phyloP scores from a whole-genome alignment of 2,329 filamentous ascomycete genomes.

The Xylariales sp. region DNA sequence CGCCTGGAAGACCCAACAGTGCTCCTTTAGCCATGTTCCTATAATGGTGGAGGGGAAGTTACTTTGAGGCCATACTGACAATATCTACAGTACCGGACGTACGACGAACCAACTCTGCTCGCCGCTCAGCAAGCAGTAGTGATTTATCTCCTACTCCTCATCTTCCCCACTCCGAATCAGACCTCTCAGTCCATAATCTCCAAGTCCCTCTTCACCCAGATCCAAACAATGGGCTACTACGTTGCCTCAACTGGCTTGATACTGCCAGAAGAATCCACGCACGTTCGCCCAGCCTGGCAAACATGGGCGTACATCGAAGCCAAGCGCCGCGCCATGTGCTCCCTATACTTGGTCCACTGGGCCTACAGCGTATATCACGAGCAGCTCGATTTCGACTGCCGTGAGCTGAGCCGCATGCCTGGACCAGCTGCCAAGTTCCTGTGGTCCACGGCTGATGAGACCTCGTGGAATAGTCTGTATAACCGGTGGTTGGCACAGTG shows the following conservation, averaged over 20 bases:
- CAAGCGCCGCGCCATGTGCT: slow-evolving; percentile 42
- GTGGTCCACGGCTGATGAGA: slow-evolving; percentile 29
- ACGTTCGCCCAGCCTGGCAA: slow-evolving; percentile 28
- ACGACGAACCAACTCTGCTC: slow-evolving; percentile 28
- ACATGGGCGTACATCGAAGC: slow-evolving; percentile 45
- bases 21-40: too few relatives aligned
- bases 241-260: slow-evolving; percentile 27
- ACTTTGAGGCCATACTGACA: slow-evolving; percentile 1
- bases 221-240: slow-evolving; percentile 27
- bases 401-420: slow-evolving; percentile 32
- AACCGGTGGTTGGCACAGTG: slow-evolving; percentile 29
- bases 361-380: slow-evolving; percentile 31
- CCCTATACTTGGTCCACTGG: slow-evolving; percentile 33
- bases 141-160: slow-evolving; percentile 32
- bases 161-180: slow-evolving; percentile 28
- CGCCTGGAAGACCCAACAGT: too few relatives aligned
- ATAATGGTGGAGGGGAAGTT: too few relatives aligned
- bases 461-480: slow-evolving; percentile 30
- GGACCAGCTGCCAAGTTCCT: slow-evolving; percentile 32
- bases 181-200: slow-evolving; percentile 15
- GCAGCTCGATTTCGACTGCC: slow-evolving; percentile 29
- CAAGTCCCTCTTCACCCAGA: slow-evolving; percentile 22
- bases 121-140: slow-evolving; percentile 31
- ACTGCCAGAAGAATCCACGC: slow-evolving; percentile 28
- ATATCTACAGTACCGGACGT: slow-evolving; percentile 23